A percentile compares a stretch with the other conserved stretches of the same genome.
Conservation (phyloP, 768 basidiomycete species). For the Lentinula raphanica region DNA sequence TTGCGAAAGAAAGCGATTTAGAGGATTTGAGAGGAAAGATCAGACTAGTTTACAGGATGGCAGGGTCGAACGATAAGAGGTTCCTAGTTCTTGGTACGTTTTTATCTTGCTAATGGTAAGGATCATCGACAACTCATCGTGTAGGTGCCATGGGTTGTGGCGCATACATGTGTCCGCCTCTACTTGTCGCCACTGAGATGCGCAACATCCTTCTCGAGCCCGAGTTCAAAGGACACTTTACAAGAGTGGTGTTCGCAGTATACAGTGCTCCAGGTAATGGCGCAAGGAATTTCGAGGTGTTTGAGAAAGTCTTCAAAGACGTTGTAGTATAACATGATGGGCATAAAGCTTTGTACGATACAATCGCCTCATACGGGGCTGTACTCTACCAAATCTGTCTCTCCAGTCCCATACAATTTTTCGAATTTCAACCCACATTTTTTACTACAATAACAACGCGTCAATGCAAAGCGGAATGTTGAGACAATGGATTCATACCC, state of each 20-base stretch:
- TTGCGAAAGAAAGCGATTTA: conserved; percentile 21
- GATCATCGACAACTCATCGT: neutral
- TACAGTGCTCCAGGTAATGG: conserved; percentile 27
- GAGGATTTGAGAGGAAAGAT: conserved; percentile 39
- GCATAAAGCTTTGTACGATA: neutral
- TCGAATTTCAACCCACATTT: conserved; percentile 28
- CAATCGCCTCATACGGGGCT: conserved; percentile 1
- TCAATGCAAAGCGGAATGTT: neutral
- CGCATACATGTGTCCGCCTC: conserved; percentile 36
- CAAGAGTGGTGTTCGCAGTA: conserved; percentile 35
- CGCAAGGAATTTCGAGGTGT: conserved; percentile 31
- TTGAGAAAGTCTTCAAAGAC: conserved; percentile 28
- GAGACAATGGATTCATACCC: conserved; percentile 14
- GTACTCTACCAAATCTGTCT: conserved; percentile 29
- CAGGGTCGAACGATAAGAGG: conserved; percentile 29
- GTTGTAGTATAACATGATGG: conserved; percentile 9
- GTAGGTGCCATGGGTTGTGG: conserved; percentile 34
- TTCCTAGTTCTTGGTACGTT: conserved; percentile 34
- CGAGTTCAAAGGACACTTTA: conserved; percentile 41
- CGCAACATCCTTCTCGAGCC: conserved; percentile 31
- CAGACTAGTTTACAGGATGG: conserved; percentile 37
- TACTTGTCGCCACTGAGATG: conserved; percentile 37
- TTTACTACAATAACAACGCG: neutral
- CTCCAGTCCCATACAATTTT: conserved; percentile 32
- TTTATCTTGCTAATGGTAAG: neutral